Evolutionary conservation across 306 rosid genomes (phyloP).

Genomic region (Cucurbita pepo): DNA sequence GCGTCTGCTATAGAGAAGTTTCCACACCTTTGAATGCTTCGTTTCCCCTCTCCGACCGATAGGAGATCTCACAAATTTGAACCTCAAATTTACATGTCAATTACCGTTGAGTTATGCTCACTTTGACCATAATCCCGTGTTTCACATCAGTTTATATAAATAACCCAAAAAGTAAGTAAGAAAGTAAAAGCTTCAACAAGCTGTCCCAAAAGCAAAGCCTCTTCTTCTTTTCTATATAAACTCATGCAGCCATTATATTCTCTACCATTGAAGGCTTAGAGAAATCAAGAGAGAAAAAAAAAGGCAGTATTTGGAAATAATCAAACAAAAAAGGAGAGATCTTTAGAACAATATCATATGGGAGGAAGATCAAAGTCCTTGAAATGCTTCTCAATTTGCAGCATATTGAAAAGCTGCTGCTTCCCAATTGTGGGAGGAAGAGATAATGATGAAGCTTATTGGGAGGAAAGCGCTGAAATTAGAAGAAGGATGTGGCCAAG

Average conservation of each 20-base stretch:
- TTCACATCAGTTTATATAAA: too few species aligned
- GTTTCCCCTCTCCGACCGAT: too few species aligned
- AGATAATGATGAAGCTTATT: conserved; percentile 13
- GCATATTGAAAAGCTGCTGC: conserved; percentile 51
- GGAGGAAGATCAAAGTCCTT: conserved; percentile 32
- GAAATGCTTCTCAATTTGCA: conserved; percentile 38
- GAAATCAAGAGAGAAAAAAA: neutral
- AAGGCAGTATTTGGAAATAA: neutral
- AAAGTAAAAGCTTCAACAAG: neutral
- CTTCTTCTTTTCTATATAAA: neutral
- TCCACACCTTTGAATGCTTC: too few species aligned
- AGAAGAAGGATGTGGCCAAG: conserved; percentile 53
- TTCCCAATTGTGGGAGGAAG: conserved; percentile 34
- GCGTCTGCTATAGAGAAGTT: too few species aligned
- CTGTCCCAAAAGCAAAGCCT: neutral
- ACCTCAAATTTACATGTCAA: too few species aligned
- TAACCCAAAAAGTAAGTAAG: too few species aligned
- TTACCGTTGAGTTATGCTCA: too few species aligned
- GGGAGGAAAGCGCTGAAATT: conserved; percentile 31
- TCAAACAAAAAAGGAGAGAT: neutral
- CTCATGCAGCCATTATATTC: neutral
- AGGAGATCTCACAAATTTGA: too few species aligned
- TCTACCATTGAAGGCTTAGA: neutral
- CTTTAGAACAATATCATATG: neutral
- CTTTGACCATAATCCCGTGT: too few species aligned